Percentiles rank a stretch among this genome's conserved stretches.
Evolutionary conservation across 2,329 filamentous ascomycete genomes (phyloP).

Genomic region (Talaromyces albobiverticillius): DNA sequence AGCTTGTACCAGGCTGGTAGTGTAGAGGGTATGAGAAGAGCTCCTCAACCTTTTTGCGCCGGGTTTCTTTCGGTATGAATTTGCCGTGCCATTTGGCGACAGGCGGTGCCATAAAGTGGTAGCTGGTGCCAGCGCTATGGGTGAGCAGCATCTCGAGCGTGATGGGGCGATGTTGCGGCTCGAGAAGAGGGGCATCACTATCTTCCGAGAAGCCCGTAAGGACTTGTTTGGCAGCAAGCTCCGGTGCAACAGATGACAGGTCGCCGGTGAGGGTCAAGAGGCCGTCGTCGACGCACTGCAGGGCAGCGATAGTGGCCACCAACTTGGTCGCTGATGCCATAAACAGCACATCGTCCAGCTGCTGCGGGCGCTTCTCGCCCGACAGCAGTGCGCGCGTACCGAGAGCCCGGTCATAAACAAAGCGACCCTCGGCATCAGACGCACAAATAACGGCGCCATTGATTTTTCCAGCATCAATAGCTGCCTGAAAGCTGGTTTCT

Average conservation of each 20-base stretch:
- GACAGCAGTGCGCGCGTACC: slow-evolving; percentile 43
- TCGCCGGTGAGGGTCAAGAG: slow-evolving; percentile 48
- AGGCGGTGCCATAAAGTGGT: slow-evolving; percentile 42
- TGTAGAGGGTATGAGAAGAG: slow-evolving; percentile 45
- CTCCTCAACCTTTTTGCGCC: slow-evolving; percentile 38
- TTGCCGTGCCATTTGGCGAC: slow-evolving; percentile 36
- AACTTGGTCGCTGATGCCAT: slow-evolving; percentile 41
- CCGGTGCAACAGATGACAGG: slow-evolving; percentile 45
- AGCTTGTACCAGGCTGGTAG: slow-evolving; percentile 52
- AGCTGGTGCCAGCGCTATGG: slow-evolving; percentile 50
- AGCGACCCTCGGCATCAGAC: slow-evolving; percentile 36
- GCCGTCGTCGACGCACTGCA: slow-evolving; percentile 57
- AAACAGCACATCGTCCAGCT: slow-evolving; percentile 29
- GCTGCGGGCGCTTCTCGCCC: slow-evolving; percentile 37
- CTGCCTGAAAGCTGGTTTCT: slow-evolving; percentile 37
- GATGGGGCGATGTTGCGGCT: slow-evolving; percentile 36
- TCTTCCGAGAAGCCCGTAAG: slow-evolving; percentile 47
- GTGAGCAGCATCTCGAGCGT: slow-evolving; percentile 53
- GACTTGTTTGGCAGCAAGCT: slow-evolving; percentile 48
- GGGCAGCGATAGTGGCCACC: slow-evolving; percentile 50
- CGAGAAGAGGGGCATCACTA: slow-evolving; percentile 37
- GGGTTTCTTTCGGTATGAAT: slow-evolving; percentile 21
- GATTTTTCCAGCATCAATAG: slow-evolving; percentile 45
- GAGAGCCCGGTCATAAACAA: slow-evolving; percentile 40
- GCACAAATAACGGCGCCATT: slow-evolving; percentile 45